A percentile compares a stretch with the other conserved stretches of the same genome.
phyloP scores from a whole-genome alignment of 495 filamentous ascomycete genomes.

The Penicillium roqueforti region DNA sequence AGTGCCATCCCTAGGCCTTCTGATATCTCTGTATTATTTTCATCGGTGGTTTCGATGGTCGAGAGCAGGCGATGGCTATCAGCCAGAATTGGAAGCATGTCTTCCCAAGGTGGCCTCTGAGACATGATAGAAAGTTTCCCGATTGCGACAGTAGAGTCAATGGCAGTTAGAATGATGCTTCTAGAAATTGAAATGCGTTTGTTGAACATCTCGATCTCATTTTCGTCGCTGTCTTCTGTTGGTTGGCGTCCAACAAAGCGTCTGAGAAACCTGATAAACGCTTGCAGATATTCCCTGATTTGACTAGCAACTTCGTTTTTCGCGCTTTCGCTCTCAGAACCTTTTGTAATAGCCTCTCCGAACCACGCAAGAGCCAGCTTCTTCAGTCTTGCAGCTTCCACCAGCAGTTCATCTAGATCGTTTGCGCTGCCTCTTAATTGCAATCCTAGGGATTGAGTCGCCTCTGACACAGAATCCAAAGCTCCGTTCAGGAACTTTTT shows the following conservation, averaged over 20 bases:
- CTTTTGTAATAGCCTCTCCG: slow-evolving; percentile 35
- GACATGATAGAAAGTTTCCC: slow-evolving; percentile 42
- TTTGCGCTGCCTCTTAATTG: slow-evolving; percentile 56
- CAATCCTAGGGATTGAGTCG: slow-evolving; percentile 50
- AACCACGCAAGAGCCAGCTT: slow-evolving; percentile 56
- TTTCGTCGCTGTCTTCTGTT: slow-evolving; percentile 27
- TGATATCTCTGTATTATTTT: slow-evolving; percentile 18
- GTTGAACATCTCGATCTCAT: slow-evolving; percentile 30
- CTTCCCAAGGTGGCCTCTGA: slow-evolving; percentile 37
- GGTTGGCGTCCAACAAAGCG: slow-evolving; percentile 42
- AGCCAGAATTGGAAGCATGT: slow-evolving; percentile 33
- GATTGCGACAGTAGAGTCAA: slow-evolving; percentile 40
- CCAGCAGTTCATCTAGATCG: slow-evolving; percentile 68
- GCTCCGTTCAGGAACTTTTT: slow-evolving; percentile 19
- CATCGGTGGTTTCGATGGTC: slow-evolving; percentile 31
- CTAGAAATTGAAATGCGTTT: slow-evolving; percentile 30
- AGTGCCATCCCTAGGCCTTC: slow-evolving; percentile 28
- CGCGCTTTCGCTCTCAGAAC: slow-evolving; percentile 11
- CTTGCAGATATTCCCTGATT: slow-evolving; percentile 38
- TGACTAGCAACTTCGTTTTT: slow-evolving; percentile 20
- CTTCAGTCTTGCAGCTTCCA: slow-evolving; percentile 59
- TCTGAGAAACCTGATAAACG: slow-evolving; percentile 42
- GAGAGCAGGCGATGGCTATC: slow-evolving; percentile 39
- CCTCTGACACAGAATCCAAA: slow-evolving; percentile 29
- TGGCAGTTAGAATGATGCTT: slow-evolving; percentile 38